Evolutionary conservation across 192 early-diverging fungal genomes (phyloP), one percentile per base, ranked within the genome.

Genomic region (Linnemannia schmuckeri): DNA sequence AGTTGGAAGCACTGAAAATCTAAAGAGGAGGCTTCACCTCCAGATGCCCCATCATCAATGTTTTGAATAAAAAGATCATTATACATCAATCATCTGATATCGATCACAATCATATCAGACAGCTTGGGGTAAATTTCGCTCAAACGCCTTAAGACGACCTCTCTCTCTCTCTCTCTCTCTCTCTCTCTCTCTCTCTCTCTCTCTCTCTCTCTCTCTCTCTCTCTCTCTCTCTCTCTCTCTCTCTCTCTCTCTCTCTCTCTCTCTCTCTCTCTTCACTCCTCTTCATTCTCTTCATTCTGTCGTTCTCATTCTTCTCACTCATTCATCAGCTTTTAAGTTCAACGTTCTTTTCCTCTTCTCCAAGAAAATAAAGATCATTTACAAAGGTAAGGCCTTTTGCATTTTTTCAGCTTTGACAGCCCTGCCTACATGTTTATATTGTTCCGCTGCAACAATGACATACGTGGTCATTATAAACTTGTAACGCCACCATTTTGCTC

Each of bases 1-100:
- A 96, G 66, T 54, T 93, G 73, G 85, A 83, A 30, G 79, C 78
- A 57, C 40, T 90, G 47, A 90, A 88, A 72, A 49, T 80, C 54
- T 80, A 74, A 73, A 38, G 9, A 30, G 8, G 41, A 66, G 61
- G 30, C 27, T 33, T 9, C 1, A 15, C 24, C 30, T 10, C 17
- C 12, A 33, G 61, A 12, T 33, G 30, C 61, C 61, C 33, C 30
- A 33, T 8, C 13, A 13, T 57, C 10, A 27, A 6, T 57, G 27
- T 66, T 33, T 66, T 27, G 30, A 66, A 33, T 33, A 66, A 66
- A 66, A 30, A 30, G 10, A 63, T 63, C 57, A 63, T 30, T 1
- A 63, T 27, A 30, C 61, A 66, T 66, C 61, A 66, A 10, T 15
- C 55, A 27, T 30, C 27, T 66, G 27, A 66, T 4, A 27, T 12